Evolutionary conservation across 805 yeast species (phyloP).

Genomic region (Ogataea corticis): DNA sequence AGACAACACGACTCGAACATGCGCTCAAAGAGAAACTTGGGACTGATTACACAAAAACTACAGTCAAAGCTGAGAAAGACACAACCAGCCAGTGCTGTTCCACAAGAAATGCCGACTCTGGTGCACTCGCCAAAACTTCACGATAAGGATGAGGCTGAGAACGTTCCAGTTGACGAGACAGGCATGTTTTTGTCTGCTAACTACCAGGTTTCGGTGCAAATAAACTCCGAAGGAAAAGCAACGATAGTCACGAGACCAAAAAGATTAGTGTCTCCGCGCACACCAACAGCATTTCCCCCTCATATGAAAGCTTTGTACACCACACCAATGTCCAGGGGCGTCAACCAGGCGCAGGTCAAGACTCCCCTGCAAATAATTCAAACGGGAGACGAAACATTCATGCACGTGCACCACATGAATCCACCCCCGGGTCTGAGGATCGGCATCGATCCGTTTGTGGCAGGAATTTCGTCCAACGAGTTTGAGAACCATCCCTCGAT

Average conservation of each 20-base stretch:
- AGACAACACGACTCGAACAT: not conserved
- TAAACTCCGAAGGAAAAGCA: conserved; percentile 32
- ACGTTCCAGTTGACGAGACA: not conserved
- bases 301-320: conserved; percentile 10
- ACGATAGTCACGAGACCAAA: conserved; percentile 28
- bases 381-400: conserved; percentile 7
- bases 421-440: conserved; percentile 28
- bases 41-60: conserved; percentile 16
- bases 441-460: conserved; percentile 33
- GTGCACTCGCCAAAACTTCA: not conserved
- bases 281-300: conserved; percentile 19
- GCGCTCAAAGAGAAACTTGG: conserved; percentile 12
- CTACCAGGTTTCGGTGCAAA: conserved; percentile 25
- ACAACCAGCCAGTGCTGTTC: conserved; percentile 7
- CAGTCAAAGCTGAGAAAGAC: conserved; percentile 16
- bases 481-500: conserved; percentile 23
- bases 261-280: conserved; percentile 11
- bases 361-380: conserved; percentile 2
- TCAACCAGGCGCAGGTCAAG: conserved; percentile 2
- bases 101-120: not conserved
- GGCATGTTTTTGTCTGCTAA: conserved; percentile 19
- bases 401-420: conserved; percentile 7
- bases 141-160: not conserved
- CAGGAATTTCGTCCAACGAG: conserved; percentile 29
- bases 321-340: conserved; percentile 3